Percentiles rank a stretch among this genome's conserved stretches.
phyloP scores from a whole-genome alignment of 495 filamentous ascomycete genomes.

The Pseudevernia furfuracea region DNA sequence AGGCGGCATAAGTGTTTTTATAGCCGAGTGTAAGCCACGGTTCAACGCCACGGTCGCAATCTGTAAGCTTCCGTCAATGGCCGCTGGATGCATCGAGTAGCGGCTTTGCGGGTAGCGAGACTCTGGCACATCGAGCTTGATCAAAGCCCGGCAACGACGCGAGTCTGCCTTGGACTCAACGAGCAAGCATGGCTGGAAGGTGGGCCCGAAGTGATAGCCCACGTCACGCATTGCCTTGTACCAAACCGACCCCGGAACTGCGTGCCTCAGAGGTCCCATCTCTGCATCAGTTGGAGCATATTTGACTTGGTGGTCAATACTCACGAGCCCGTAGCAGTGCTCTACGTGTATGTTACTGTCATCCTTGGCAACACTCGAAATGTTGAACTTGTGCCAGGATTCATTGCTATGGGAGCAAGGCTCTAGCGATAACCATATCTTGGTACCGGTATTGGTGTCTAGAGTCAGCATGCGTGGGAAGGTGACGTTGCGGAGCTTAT shows the following conservation, averaged over 20 bases:
- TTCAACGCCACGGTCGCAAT: not conserved
- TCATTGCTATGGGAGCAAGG: not conserved
- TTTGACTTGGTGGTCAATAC: constrained; percentile 10
- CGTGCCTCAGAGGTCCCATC: constrained; percentile 13
- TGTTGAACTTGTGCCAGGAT: constrained; percentile 13
- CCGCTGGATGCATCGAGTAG: constrained; percentile 22
- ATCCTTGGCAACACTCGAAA: not conserved
- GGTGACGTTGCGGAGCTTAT: constrained; percentile 25
- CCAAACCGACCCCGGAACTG: constrained; percentile 15
- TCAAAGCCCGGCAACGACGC: constrained; percentile 11
- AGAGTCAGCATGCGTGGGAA: constrained; percentile 23
- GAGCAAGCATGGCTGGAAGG: constrained; percentile 18
- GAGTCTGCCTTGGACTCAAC: constrained; percentile 16
- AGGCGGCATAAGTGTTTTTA: no score
- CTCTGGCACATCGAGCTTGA: constrained; percentile 16
- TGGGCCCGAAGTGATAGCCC: constrained; percentile 25
- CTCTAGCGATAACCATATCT: constrained; percentile 11
- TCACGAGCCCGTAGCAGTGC: constrained; percentile 16
- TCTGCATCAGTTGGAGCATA: constrained; percentile 2
- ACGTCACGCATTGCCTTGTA: constrained; percentile 26
- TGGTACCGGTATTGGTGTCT: constrained; percentile 13
- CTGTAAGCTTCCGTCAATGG: constrained; percentile 24
- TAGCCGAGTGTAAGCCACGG: no score
- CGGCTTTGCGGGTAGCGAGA: constrained; percentile 13
- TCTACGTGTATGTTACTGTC: not conserved